Percentiles rank a stretch among this genome's conserved stretches.
These are phyloP conservation scores for Ilyonectria robusta DNA, from an alignment of 2,329 filamentous ascomycete genomes.

Conservation along the genomic window DNA sequence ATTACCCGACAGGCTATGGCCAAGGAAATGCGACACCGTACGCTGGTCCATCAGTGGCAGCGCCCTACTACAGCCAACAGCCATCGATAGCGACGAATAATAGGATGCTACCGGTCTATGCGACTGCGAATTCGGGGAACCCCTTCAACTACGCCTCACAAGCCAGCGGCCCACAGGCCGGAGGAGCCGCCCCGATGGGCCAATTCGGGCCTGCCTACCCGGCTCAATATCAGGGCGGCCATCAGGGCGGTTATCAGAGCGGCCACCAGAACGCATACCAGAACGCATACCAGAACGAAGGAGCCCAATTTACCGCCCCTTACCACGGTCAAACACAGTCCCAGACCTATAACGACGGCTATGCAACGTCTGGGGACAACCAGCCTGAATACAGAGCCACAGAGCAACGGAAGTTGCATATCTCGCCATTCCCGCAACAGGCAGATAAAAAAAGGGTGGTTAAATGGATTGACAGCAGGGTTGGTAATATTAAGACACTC, in stretches of 20 bases:
- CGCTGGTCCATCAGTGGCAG: constrained; percentile 15
- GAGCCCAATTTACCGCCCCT: constrained; percentile 33
- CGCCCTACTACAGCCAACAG: constrained; percentile 26
- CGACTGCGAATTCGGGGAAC: constrained; percentile 8
- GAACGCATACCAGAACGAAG: constrained; percentile 26
- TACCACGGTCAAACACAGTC: constrained; percentile 30
- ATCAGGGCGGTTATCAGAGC: constrained; percentile 10
- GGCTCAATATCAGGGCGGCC: constrained; percentile 10
- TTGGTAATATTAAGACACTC: constrained; percentile 42
- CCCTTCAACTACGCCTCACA: constrained; percentile 28
- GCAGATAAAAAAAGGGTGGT: constrained; percentile 42
- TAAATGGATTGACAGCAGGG: constrained; percentile 47
- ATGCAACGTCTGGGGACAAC: constrained; percentile 5
- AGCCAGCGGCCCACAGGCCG: not conserved
- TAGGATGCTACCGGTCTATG: constrained; percentile 24
- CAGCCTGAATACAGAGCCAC: constrained; percentile 27
- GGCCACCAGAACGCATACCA: constrained; percentile 21
- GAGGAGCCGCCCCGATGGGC: constrained; percentile 8
- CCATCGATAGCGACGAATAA: constrained; percentile 10
- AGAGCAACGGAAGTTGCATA: constrained; percentile 43
- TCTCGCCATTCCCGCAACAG: constrained; percentile 46
- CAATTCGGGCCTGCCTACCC: constrained; percentile 25
- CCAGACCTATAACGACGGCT: constrained; percentile 18
- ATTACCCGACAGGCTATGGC: constrained; percentile 28
- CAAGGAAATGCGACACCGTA: constrained; percentile 26